Evolutionary conservation across 1,139 yeast species (phyloP).

Genomic region (Debaryomyces nepalensis): DNA sequence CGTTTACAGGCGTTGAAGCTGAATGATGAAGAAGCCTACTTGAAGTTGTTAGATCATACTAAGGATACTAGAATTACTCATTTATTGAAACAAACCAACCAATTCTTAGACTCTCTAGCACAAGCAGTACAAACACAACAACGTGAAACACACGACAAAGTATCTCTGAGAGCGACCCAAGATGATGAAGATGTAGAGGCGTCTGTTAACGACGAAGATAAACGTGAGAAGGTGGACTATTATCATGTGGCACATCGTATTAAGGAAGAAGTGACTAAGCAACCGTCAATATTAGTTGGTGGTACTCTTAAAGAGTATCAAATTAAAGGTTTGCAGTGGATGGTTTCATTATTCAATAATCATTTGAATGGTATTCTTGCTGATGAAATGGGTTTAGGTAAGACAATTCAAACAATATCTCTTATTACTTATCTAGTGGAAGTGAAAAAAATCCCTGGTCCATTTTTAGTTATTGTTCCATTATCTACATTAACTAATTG

Average conservation of each 20-base stretch:
- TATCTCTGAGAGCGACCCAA: constrained; percentile 18
- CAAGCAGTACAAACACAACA: constrained; percentile 80
- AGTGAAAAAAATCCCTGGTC: constrained; percentile 73
- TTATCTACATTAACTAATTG: constrained; percentile 83
- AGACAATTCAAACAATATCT: constrained; percentile 95
- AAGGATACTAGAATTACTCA: constrained; percentile 85
- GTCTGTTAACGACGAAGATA: constrained; percentile 44
- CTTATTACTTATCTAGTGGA: constrained; percentile 85
- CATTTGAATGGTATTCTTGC: constrained; percentile 94
- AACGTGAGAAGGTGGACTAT: constrained; percentile 68
- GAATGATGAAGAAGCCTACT: constrained; percentile 84
- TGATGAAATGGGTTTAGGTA: constrained; percentile 98
- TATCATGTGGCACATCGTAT: constrained; percentile 80
- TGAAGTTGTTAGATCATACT: constrained; percentile 78
- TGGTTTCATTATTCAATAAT: constrained; percentile 93
- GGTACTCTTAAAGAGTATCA: constrained; percentile 94
- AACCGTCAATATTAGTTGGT: constrained; percentile 75
- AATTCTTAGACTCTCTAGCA: constrained; percentile 75
- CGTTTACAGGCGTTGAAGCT: constrained; percentile 86
- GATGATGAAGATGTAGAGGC: constrained; percentile 27
- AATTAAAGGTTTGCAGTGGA: constrained; percentile 94
- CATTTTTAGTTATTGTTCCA: constrained; percentile 81
- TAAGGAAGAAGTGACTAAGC: constrained; percentile 65
- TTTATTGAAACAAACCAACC: constrained; percentile 74
- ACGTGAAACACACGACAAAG: constrained; percentile 53